These are phyloP conservation scores for Aspergillus persii DNA, from an alignment of 2,329 filamentous ascomycete species.

Conservation along the genomic window DNA sequence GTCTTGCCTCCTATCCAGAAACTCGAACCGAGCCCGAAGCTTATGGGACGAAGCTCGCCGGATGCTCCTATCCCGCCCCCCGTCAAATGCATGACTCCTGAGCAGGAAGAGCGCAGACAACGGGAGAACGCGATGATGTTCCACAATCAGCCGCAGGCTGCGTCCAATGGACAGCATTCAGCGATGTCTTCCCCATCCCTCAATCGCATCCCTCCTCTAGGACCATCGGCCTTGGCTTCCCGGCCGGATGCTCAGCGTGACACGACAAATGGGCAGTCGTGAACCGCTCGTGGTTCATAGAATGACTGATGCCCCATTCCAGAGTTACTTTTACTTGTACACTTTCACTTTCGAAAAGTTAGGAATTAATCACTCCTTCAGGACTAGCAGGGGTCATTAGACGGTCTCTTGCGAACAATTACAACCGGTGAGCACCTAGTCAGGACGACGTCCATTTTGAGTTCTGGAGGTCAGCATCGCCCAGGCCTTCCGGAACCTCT, in stretches of 20 bases:
- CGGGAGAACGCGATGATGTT: slow-evolving; percentile 35
- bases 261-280: neutral
- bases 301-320: neutral
- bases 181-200: slow-evolving; percentile 34
- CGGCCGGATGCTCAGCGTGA: slow-evolving; percentile 17
- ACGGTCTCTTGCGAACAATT: neutral
- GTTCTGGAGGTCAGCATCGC: neutral
- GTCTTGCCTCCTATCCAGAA: slow-evolving; percentile 42
- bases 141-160: slow-evolving; percentile 16
- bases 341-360: neutral
- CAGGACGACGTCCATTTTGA: slow-evolving; percentile 2
- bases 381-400: neutral
- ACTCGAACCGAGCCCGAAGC: slow-evolving; percentile 43
- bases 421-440: neutral
- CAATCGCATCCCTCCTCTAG: slow-evolving; percentile 32
- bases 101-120: slow-evolving; percentile 42
- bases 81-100: slow-evolving; percentile 44
- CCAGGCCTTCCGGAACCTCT: neutral
- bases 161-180: slow-evolving; percentile 22
- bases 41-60: slow-evolving; percentile 44
- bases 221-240: slow-evolving; percentile 24
- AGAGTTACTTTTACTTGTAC: neutral
- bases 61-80: slow-evolving; percentile 43
- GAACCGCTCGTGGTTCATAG: neutral
- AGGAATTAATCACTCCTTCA: neutral